Evolutionary conservation across 2,329 filamentous ascomycete species (phyloP).

Genomic region (Emmonsia crescens): DNA sequence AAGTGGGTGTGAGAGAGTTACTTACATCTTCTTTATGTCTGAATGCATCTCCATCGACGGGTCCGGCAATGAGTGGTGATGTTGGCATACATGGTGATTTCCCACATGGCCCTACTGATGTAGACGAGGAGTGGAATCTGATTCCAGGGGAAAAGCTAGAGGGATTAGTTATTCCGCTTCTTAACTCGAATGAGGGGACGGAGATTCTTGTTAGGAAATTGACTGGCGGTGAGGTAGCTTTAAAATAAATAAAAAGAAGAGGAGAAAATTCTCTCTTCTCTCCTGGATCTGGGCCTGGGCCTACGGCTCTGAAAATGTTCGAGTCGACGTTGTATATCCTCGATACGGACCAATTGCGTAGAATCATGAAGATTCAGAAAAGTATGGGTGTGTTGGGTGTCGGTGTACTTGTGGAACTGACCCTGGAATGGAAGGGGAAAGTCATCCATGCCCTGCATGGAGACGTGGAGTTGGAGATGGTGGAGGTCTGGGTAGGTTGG

Average conservation of each 20-base stretch:
- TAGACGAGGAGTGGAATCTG: slow-evolving; percentile 9
- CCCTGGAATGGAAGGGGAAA: slow-evolving; percentile 25
- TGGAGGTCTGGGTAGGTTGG: slow-evolving; percentile 22
- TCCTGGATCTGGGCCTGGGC: slow-evolving; percentile 19
- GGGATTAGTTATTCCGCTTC: slow-evolving; percentile 7
- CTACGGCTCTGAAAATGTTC: slow-evolving; percentile 24
- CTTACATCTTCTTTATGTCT: slow-evolving; percentile 39
- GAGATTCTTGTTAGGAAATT: slow-evolving; percentile 8
- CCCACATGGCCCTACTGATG: slow-evolving; percentile 13
- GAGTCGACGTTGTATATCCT: slow-evolving; percentile 36
- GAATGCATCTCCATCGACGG: slow-evolving; percentile 22
- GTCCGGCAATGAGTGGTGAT: slow-evolving; percentile 15
- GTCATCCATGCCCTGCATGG: slow-evolving; percentile 22
- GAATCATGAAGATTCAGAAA: slow-evolving; percentile 26
- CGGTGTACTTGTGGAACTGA: slow-evolving; percentile 28
- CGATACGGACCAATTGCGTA: slow-evolving; percentile 22
- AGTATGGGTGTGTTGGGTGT: slow-evolving; percentile 29
- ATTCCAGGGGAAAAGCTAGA: slow-evolving; percentile 8
- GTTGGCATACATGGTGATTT: slow-evolving; percentile 13
- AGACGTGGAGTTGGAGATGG: slow-evolving; percentile 26
- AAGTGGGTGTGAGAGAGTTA: slow-evolving; percentile 27
- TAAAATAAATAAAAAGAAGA: slow-evolving; percentile 14
- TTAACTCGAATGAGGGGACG: not conserved
- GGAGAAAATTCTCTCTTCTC: slow-evolving; percentile 20
- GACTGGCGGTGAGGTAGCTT: not conserved